Evolutionary conservation across 371 early-diverging fungal genomes (phyloP).

Genomic region (Dichotomocladium elegans): DNA sequence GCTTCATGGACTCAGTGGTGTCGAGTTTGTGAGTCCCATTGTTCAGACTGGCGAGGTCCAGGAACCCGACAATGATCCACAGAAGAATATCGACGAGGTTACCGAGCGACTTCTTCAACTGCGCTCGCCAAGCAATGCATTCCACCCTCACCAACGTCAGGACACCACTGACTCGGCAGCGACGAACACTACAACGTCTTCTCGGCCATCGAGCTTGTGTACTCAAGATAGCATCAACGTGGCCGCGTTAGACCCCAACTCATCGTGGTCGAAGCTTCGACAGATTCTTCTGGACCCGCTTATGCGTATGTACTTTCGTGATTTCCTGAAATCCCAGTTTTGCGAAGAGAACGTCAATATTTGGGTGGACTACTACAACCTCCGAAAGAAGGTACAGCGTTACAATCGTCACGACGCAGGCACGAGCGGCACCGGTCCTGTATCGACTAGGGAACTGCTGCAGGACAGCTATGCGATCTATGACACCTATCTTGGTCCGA

Average conservation of each 20-base stretch:
- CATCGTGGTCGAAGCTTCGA: constrained; percentile 26
- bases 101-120: constrained; percentile 9
- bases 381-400: constrained; percentile 20
- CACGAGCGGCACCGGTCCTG: constrained; percentile 19
- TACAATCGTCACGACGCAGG: too few species aligned
- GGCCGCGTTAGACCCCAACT: constrained; percentile 3
- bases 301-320: constrained; percentile 57
- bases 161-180: neutral
- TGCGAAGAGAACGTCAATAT: constrained; percentile 57
- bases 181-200: neutral
- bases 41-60: neutral
- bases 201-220: constrained; percentile 11
- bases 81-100: constrained; percentile 8
- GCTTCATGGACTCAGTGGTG: neutral
- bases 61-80: neutral
- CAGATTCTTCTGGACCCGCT: constrained; percentile 55
- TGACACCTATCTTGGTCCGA: constrained; percentile 54
- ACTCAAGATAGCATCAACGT: neutral
- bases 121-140: constrained; percentile 4
- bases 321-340: constrained; percentile 58
- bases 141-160: too few species aligned
- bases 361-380: constrained; percentile 45
- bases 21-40: neutral
- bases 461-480: constrained; percentile 58
- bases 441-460: constrained; percentile 36